These are phyloP conservation scores for Phialophora macrospora DNA, from an alignment of 2,329 filamentous ascomycete genomes.

Conservation along the genomic window DNA sequence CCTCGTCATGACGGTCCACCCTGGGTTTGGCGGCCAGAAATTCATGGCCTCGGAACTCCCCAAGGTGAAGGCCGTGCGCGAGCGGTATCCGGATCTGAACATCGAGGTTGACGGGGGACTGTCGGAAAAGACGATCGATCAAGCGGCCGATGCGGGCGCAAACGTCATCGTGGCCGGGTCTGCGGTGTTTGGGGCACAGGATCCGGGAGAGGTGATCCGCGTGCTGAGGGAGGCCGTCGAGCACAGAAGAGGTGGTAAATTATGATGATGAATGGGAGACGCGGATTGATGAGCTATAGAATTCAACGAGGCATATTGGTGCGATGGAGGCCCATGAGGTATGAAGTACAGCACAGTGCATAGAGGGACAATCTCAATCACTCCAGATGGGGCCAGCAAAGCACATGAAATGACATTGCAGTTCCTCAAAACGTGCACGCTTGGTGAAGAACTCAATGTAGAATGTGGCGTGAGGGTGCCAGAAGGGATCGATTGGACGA, in stretches of 20 bases:
- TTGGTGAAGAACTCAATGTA: background rate
- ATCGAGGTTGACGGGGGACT: conserved; percentile 97
- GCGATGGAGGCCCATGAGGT: background rate
- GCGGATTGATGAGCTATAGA: background rate
- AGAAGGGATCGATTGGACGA: background rate
- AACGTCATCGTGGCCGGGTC: conserved; percentile 98
- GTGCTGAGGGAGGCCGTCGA: conserved; percentile 80
- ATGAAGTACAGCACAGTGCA: background rate
- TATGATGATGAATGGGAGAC: conserved; percentile 26
- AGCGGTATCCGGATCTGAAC: conserved; percentile 86
- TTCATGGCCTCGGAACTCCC: conserved; percentile 97
- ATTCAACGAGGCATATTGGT: background rate
- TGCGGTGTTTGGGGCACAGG: conserved; percentile 90
- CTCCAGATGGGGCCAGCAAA: background rate
- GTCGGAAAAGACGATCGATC: conserved; percentile 85
- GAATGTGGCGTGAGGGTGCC: background rate
- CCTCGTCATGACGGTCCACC: conserved; percentile 96
- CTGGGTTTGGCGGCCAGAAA: conserved; percentile 96
- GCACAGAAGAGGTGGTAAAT: conserved; percentile 50
- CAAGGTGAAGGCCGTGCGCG: conserved; percentile 83
- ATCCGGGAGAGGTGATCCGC: conserved; percentile 85
- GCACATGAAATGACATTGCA: background rate
- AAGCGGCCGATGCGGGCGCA: conserved; percentile 91
- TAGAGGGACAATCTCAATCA: background rate
- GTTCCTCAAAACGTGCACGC: background rate